Percentiles rank a stretch among this genome's conserved stretches.
Conservation (phyloP, 345 rosid species). For the Turnera subulata region DNA sequence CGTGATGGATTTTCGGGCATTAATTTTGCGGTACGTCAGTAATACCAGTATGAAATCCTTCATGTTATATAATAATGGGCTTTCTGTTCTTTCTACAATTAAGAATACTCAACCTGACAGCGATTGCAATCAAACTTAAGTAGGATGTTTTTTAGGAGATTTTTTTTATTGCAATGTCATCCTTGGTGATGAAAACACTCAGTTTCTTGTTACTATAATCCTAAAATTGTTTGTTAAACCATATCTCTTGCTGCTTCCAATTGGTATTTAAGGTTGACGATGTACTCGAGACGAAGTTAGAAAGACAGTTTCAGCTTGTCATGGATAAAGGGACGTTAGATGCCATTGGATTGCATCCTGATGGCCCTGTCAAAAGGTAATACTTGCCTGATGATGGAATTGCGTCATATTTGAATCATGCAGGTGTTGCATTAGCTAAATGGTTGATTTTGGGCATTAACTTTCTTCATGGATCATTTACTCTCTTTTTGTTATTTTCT, state of each 20-base stretch:
- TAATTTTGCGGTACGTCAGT: conserved; percentile 59
- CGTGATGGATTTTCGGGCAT: conserved; percentile 77
- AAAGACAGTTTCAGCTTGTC: conserved; percentile 68
- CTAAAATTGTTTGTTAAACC: too few relatives aligned
- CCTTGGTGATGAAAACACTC: too few relatives aligned
- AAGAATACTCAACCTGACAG: too few relatives aligned
- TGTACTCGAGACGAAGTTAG: conserved; percentile 74
- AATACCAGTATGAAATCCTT: too few relatives aligned
- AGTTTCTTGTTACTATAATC: too few relatives aligned
- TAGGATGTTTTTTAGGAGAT: too few relatives aligned
- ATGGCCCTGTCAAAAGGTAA: conserved; percentile 86
- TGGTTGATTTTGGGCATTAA: background rate
- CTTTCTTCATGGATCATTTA: background rate
- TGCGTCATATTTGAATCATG: background rate
- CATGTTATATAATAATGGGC: too few relatives aligned
- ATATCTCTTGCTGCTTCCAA: background rate
- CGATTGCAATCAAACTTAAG: too few relatives aligned
- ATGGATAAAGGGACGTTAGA: conserved; percentile 97
- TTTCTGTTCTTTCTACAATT: too few relatives aligned
- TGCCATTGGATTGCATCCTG: conserved; percentile 98
- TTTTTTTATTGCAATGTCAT: too few relatives aligned
- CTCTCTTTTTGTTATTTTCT: background rate
- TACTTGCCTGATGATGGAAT: background rate
- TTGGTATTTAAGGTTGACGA: conserved; percentile 67
- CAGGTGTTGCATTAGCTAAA: too few relatives aligned